phyloP scores from a whole-genome alignment of 805 yeast genomes.

The Candida piceae region DNA sequence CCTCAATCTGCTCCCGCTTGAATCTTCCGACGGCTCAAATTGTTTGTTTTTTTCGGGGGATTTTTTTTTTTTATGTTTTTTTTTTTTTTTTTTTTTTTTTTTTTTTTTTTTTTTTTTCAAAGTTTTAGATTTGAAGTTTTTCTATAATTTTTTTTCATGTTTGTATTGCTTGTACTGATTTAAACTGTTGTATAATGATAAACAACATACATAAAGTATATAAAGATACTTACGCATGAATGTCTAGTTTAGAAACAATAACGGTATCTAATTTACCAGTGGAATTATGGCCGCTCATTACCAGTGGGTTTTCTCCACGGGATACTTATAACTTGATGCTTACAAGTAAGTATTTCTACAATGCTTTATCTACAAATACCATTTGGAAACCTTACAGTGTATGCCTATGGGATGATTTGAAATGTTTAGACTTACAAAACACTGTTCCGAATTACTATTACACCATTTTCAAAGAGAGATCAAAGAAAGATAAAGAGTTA shows the following conservation, averaged over 20 bases:
- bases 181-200: no score
- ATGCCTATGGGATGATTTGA: slow-evolving; percentile 6
- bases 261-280: slow-evolving; percentile 8
- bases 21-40: neutral
- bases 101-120: no score
- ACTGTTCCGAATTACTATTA: neutral
- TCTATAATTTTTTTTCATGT: no score
- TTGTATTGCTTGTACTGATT: no score
- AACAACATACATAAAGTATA: no score
- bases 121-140: no score
- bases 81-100: no score
- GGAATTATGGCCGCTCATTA: slow-evolving; percentile 20
- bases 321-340: slow-evolving; percentile 12
- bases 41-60: no score
- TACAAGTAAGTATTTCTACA: slow-evolving; percentile 4
- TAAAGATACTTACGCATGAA: no score
- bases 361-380: slow-evolving; percentile 7
- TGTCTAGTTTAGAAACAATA: neutral
- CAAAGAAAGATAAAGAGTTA: neutral
- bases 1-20: neutral
- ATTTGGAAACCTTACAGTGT: slow-evolving; percentile 19
- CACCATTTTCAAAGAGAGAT: neutral
- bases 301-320: slow-evolving; percentile 1
- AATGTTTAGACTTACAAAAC: neutral
- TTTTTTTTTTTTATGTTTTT: no score